phyloP scores from a whole-genome alignment of 176 grass and related monocot genomes.

The Ampelocalamus luodianensis region DNA sequence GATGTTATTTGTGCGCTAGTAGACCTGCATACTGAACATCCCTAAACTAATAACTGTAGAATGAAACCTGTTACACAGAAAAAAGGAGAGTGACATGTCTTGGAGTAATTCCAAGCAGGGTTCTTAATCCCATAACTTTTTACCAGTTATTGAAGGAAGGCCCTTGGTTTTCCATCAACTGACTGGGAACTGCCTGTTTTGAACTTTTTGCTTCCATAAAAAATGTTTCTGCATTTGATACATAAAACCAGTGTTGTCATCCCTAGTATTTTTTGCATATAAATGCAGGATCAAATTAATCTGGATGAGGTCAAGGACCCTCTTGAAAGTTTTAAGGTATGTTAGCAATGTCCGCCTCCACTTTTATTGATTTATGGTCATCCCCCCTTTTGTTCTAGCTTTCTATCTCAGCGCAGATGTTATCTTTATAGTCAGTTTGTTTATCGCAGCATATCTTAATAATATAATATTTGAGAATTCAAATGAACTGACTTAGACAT shows the following conservation, averaged over 20 bases:
- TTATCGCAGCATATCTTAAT: background rate
- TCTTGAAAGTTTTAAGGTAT: slow-evolving; percentile 95
- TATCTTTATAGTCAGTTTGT: background rate
- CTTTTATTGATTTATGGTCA: slow-evolving; percentile 3
- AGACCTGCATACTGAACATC: background rate
- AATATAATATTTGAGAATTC: background rate
- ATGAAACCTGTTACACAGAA: background rate
- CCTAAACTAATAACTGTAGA: background rate
- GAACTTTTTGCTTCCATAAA: background rate
- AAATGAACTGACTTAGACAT: background rate
- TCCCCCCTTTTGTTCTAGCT: background rate
- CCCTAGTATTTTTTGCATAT: slow-evolving; percentile 29
- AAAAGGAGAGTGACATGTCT: background rate
- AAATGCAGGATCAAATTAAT: slow-evolving; percentile 87
- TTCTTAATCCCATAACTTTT: slow-evolving; percentile 22
- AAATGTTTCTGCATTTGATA: slow-evolving; percentile 32
- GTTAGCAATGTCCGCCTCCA: background rate
- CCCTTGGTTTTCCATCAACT: background rate
- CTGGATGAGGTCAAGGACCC: slow-evolving; percentile 84
- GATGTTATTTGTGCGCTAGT: background rate
- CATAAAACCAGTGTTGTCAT: slow-evolving; percentile 1
- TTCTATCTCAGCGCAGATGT: slow-evolving; percentile 1
- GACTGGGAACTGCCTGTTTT: background rate
- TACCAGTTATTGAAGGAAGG: slow-evolving; percentile 8
- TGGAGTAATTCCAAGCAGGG: background rate